A percentile compares a stretch with the other conserved stretches of the same genome.
Conservation (phyloP, 169 alveolate species). For the Plasmodium gonderi region DNA sequence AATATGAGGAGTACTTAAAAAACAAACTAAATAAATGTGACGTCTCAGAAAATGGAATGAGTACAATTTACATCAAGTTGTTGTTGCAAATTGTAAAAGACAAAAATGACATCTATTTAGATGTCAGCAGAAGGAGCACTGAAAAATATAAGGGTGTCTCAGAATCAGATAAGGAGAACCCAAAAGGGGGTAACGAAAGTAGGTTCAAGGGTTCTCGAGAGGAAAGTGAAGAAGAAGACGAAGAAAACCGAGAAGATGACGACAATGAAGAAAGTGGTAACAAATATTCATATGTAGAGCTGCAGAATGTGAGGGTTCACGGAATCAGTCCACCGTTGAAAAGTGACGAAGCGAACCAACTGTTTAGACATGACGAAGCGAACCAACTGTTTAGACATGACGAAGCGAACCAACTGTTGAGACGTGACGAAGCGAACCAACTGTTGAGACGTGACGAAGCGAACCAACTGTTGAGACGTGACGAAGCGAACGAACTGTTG, state of each 20-base stretch:
- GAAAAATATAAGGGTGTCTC: not conserved
- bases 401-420: not conserved
- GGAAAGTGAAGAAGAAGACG: not conserved
- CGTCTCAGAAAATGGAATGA: conserved; percentile 1
- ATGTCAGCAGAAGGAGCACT: conserved; percentile 9
- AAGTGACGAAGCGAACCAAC: not conserved
- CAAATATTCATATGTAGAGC: conserved; percentile 4
- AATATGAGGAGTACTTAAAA: conserved; percentile 48
- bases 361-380: not conserved
- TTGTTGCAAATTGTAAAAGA: conserved; percentile 47
- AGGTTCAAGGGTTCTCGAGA: not conserved
- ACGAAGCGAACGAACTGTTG: not conserved
- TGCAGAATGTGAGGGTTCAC: not conserved
- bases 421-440: not conserved
- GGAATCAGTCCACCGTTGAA: not conserved
- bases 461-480: too few relatives aligned
- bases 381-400: not conserved
- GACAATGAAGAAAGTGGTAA: not conserved
- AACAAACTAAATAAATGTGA: conserved; percentile 40
- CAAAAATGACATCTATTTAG: conserved; percentile 39
- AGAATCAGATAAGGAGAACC: not conserved
- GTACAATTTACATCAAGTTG: conserved; percentile 25
- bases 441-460: not conserved
- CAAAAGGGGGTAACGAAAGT: not conserved
- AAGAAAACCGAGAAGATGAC: not conserved